phyloP scores from a whole-genome alignment of 2,329 filamentous ascomycete genomes.

The Tolypocladium paradoxum region DNA sequence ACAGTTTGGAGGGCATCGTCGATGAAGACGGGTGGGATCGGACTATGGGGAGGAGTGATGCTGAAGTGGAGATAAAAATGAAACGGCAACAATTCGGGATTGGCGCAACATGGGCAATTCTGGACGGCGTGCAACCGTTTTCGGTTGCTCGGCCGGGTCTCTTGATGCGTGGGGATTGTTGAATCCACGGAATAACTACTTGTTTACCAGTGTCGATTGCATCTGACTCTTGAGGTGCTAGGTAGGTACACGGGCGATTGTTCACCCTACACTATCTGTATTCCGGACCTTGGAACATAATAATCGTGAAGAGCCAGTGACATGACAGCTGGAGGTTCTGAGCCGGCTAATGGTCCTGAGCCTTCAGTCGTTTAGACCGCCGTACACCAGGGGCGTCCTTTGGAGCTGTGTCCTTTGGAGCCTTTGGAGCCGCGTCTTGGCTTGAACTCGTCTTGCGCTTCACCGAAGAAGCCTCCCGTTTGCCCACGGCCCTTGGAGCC shows the following conservation, averaged over 20 bases:
- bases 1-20: background rate
- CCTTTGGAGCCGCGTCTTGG: conserved; percentile 5
- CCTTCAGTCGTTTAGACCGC: conserved; percentile 7
- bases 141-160: background rate
- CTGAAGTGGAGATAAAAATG: background rate
- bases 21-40: background rate
- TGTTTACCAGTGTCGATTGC: background rate
- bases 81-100: background rate
- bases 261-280: background rate
- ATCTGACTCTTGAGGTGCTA: background rate
- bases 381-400: background rate
- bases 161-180: background rate
- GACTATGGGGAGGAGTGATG: background rate
- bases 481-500: background rate
- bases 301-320: background rate
- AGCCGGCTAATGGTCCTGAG: background rate
- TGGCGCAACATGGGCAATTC: background rate
- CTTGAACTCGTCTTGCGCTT: conserved; percentile 12
- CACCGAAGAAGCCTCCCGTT: background rate
- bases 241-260: background rate
- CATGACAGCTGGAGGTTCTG: background rate
- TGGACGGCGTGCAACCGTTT: background rate
- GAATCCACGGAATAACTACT: background rate
- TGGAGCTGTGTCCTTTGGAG: background rate
- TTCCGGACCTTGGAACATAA: too few species aligned